These are phyloP conservation scores for Berberis vulgaris DNA, from an alignment of 164 flowering plant genomes.

Conservation along the genomic window DNA sequence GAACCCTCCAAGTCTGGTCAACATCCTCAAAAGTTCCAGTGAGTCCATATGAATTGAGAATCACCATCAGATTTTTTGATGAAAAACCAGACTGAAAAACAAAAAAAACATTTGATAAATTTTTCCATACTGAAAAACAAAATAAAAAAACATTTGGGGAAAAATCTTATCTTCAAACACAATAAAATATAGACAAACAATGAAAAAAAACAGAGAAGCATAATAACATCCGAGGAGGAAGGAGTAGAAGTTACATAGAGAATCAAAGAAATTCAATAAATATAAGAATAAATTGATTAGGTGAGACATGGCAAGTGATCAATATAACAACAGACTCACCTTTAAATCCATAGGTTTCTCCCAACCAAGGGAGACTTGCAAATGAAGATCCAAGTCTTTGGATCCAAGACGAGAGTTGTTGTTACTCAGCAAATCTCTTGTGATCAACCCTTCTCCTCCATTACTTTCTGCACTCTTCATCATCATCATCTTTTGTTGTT, in stretches of 20 bases:
- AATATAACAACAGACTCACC: constrained; percentile 6
- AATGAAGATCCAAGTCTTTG: constrained; percentile 73
- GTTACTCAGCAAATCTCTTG: constrained; percentile 49
- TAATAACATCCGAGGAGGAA: too few relatives aligned
- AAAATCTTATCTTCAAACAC: too few relatives aligned
- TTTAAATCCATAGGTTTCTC: constrained; percentile 26
- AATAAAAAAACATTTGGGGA: background rate
- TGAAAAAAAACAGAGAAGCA: too few relatives aligned
- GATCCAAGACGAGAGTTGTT: constrained; percentile 19
- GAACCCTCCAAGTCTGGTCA: constrained; percentile 59
- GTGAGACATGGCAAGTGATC: background rate
- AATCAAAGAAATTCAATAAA: background rate
- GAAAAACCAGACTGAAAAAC: constrained; percentile 30
- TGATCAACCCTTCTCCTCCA: constrained; percentile 31
- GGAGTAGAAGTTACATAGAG: constrained; percentile 1
- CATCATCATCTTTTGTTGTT: constrained; percentile 39
- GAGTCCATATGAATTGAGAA: constrained; percentile 3
- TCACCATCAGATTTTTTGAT: constrained; percentile 41
- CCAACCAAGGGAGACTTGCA: constrained; percentile 54
- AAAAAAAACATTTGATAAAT: background rate
- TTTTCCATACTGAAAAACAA: constrained; percentile 35
- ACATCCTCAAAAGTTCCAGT: constrained; percentile 54
- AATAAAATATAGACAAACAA: too few relatives aligned
- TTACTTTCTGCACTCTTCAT: constrained; percentile 8
- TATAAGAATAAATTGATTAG: background rate